Evolutionary conservation across 352 stramenopile species (phyloP), one percentile per base, ranked within the genome.

Genomic region (Globisporangium orthogonon): DNA sequence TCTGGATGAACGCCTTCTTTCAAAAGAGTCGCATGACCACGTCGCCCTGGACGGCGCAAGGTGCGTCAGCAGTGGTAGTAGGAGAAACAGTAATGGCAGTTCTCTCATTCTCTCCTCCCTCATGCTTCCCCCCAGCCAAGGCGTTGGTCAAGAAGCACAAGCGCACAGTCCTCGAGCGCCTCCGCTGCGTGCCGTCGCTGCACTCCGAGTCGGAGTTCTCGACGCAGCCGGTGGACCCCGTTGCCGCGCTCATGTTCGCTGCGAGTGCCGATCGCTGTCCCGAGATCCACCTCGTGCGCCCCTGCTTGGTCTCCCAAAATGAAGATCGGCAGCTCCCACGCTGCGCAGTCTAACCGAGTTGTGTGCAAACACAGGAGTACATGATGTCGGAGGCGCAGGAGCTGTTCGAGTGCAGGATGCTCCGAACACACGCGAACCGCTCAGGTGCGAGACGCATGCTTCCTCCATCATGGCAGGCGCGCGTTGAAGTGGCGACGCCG

Each of bases 1-100:
- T 90, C 56, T 92, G 82, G 82, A 84, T 92, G 70, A 92, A 92
- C 56, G 67, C 77, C 29, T 79, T 76, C 65, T 92, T 92, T 65
- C 82, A 92, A 69, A 89, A 89, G 62, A 74, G 73, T 35, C 79
- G 82, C 55, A 83, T 89, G 69, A 71, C 76, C 60, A 89, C 79
- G 6, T 71, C 75, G 18, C 74, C 82, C 9, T 60, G 71, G 31
- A 86, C 77, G 14, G 65, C 70, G 23, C 74, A 86, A 71, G 76
- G 76, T 83, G 47, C 31, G 31, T 37, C 4, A 9, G 31, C 31
- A 37, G 4, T 9, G 31, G 31, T 7, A 37, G 31, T 37, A 37
- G 31, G 31, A 37, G 31, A 7, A 37, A 7, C 4, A 4, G 4
- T 37, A 4, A 7, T 9, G 4, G 31, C 31, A 7, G 4, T 37